These are phyloP conservation scores for Lasiodiplodia gonubiensis DNA, from an alignment of 2,329 filamentous ascomycete species.

Conservation along the genomic window DNA sequence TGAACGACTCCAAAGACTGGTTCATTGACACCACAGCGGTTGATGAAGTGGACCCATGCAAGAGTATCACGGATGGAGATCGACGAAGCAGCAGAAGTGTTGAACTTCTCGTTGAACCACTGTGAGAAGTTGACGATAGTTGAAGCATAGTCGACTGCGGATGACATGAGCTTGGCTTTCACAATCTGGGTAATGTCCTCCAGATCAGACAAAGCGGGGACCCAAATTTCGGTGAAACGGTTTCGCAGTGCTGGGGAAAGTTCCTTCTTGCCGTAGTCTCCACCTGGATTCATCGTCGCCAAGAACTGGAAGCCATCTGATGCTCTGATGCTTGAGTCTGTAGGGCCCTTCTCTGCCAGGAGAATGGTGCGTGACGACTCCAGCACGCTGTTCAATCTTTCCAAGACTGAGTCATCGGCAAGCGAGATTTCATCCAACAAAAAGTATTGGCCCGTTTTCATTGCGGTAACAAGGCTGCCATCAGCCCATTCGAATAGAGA, in stretches of 20 bases:
- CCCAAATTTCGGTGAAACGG: conserved; percentile 98
- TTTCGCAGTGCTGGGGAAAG: conserved; percentile 93
- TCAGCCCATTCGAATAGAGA: conserved; percentile 97
- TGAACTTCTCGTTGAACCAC: conserved; percentile 85
- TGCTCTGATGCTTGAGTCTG: conserved; percentile 80
- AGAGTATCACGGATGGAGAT: conserved; percentile 93
- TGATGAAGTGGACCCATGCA: conserved; percentile 92
- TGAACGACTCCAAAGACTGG: conserved; percentile 68
- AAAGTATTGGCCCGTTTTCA: conserved; percentile 89
- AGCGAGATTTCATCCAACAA: conserved; percentile 97
- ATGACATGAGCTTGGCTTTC: conserved; percentile 69
- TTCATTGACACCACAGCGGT: conserved; percentile 62
- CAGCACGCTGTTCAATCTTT: conserved; percentile 93
- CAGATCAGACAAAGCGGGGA: conserved; percentile 81
- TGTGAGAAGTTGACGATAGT: conserved; percentile 84
- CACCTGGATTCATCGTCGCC: conserved; percentile 98
- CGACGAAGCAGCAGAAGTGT: conserved; percentile 74
- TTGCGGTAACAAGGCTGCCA: conserved; percentile 89
- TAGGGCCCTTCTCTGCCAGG: conserved; percentile 89
- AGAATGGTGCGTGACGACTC: conserved; percentile 86
- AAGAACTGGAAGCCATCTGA: conserved; percentile 88
- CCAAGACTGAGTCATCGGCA: conserved; percentile 94
- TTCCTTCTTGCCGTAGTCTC: conserved; percentile 97
- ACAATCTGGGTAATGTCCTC: conserved; percentile 91
- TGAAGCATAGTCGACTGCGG: conserved; percentile 63